These are phyloP conservation scores for Fusarium virguliforme DNA, from an alignment of 2,329 filamentous ascomycete genomes.

Conservation along the genomic window DNA sequence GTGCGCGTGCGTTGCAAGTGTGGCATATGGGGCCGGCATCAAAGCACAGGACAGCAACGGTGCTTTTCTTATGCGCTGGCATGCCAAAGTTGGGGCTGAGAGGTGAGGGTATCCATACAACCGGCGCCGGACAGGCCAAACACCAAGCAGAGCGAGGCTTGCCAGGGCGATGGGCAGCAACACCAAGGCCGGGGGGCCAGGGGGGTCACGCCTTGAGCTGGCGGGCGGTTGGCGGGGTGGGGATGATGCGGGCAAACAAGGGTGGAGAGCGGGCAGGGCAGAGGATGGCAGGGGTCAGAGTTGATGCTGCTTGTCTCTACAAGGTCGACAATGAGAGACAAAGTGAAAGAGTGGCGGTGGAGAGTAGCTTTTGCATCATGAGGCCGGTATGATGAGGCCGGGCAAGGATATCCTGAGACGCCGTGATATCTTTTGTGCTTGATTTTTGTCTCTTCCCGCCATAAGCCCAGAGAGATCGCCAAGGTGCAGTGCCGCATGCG, in stretches of 20 bases:
- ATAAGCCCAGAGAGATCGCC: conserved; percentile 27
- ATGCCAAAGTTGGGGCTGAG: conserved; percentile 35
- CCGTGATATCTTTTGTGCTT: conserved; percentile 18
- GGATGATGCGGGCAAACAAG: conserved; percentile 44
- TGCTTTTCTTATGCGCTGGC: conserved; percentile 50
- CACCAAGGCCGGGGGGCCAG: conserved; percentile 34
- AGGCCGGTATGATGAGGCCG: conserved; percentile 9
- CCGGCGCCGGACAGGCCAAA: conserved; percentile 26
- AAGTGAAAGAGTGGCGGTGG: conserved; percentile 26
- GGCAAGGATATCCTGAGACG: conserved; percentile 23
- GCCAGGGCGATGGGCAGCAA: conserved; percentile 39
- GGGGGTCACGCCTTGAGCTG: conserved; percentile 44
- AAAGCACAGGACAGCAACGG: conserved; percentile 45
- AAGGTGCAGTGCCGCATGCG: conserved; percentile 32
- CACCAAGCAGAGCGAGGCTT: conserved; percentile 20
- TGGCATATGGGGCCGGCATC: conserved; percentile 36
- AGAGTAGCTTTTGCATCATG: conserved; percentile 12
- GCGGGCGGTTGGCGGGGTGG: conserved; percentile 43
- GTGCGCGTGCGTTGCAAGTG: conserved; percentile 29
- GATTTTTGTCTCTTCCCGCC: conserved; percentile 19
- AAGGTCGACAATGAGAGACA: not conserved
- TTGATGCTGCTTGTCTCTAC: conserved; percentile 9
- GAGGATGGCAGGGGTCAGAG: conserved; percentile 36
- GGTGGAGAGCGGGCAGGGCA: conserved; percentile 46
- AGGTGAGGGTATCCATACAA: conserved; percentile 44